These are phyloP conservation scores for Jasminum sambac DNA, from an alignment of 257 asterid genomes.

Conservation along the genomic window DNA sequence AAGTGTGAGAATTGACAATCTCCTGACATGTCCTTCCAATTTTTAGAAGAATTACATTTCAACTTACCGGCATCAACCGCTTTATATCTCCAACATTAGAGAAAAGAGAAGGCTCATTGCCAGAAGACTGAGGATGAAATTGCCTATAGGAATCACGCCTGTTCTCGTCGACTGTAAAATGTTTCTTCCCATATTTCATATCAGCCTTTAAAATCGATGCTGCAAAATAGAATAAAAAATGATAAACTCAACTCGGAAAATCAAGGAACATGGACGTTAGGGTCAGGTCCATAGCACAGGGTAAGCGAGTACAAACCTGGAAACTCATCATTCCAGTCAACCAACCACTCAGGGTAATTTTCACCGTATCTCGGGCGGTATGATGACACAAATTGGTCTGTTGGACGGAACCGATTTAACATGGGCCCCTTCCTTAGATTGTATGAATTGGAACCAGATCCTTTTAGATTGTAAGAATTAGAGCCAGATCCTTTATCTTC, in stretches of 20 bases:
- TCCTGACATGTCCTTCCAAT: too few species aligned
- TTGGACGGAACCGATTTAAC: slow-evolving; percentile 42
- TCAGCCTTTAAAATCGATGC: slow-evolving; percentile 87
- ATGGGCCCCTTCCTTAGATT: slow-evolving; percentile 74
- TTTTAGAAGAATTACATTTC: too few species aligned
- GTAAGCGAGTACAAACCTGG: slow-evolving; percentile 60
- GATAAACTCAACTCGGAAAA: slow-evolving; percentile 12
- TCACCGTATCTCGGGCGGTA: slow-evolving; percentile 68
- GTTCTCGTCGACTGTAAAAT: slow-evolving; percentile 67
- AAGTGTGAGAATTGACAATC: too few species aligned
- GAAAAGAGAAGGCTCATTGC: slow-evolving; percentile 37
- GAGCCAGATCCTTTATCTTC: slow-evolving; percentile 68
- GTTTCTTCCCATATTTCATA: slow-evolving; percentile 88
- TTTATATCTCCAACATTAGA: slow-evolving; percentile 54
- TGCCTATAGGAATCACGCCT: slow-evolving; percentile 83
- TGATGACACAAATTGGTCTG: slow-evolving; percentile 50
- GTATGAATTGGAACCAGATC: slow-evolving; percentile 65
- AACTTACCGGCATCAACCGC: slow-evolving; percentile 62
- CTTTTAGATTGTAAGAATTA: slow-evolving; percentile 68
- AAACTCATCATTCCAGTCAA: slow-evolving; percentile 89
- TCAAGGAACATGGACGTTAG: neutral
- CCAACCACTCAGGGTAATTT: slow-evolving; percentile 57
- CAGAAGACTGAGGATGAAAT: slow-evolving; percentile 40
- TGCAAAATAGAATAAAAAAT: slow-evolving; percentile 33
- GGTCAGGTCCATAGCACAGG: slow-evolving; percentile 8